phyloP scores from a whole-genome alignment of 2,329 filamentous ascomycete species.

The Alternaria ethzedia region DNA sequence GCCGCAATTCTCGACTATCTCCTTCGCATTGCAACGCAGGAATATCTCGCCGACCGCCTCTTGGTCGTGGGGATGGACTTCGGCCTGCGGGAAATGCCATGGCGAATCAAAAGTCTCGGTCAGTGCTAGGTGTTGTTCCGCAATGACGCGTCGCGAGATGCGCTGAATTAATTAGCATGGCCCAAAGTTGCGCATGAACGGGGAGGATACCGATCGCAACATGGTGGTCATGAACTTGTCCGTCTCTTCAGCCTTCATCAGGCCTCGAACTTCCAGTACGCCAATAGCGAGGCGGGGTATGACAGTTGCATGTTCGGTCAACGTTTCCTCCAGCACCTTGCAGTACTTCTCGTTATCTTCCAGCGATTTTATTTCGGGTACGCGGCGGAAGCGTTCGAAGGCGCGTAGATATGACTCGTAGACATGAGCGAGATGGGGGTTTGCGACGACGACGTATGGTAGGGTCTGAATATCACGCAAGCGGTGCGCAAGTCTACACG shows the following conservation, averaged over 20 bases:
- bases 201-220: conserved; percentile 75
- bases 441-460: conserved; percentile 95
- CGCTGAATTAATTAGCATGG: conserved; percentile 61
- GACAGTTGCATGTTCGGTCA: conserved; percentile 88
- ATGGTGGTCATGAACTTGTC: conserved; percentile 97
- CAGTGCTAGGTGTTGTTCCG: conserved; percentile 93
- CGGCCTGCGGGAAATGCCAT: conserved; percentile 84
- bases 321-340: conserved; percentile 75
- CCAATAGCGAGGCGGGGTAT: conserved; percentile 96
- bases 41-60: conserved; percentile 98
- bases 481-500: conserved; percentile 79
- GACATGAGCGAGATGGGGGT: conserved; percentile 89
- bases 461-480: conserved; percentile 97
- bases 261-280: conserved; percentile 83
- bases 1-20: conserved; percentile 85
- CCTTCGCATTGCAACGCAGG: conserved; percentile 86
- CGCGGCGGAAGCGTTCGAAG: conserved; percentile 87
- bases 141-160: conserved; percentile 94
- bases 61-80: conserved; percentile 62
- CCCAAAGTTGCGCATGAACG: too few relatives aligned
- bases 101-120: conserved; percentile 92
- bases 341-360: conserved; percentile 92
- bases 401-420: conserved; percentile 97
- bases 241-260: conserved; percentile 80
- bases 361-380: conserved; percentile 81